phyloP scores from a whole-genome alignment of 73 alveolate genomes.

The Loxodes magnus region DNA sequence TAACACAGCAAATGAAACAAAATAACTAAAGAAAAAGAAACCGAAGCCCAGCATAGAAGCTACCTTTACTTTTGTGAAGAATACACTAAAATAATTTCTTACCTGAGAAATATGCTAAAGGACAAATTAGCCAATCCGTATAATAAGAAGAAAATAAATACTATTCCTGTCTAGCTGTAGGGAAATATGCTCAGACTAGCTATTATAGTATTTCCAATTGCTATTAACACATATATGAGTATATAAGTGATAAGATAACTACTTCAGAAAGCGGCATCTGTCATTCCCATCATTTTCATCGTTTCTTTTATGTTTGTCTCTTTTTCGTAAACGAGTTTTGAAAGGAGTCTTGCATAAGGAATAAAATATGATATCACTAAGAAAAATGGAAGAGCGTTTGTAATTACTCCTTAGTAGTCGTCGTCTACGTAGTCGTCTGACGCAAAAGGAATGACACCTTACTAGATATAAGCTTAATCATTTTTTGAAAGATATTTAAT shows the following conservation, averaged over 20 bases:
- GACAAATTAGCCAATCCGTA: conserved; percentile 48
- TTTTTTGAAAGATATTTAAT: conserved; percentile 2
- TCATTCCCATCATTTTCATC: conserved; percentile 92
- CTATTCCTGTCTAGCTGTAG: conserved; percentile 47
- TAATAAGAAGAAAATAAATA: conserved; percentile 47
- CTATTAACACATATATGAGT: neutral
- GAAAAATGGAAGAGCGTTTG: conserved; percentile 16
- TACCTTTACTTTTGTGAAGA: conserved; percentile 64
- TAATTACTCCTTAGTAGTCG: conserved; percentile 2
- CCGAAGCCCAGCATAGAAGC: conserved; percentile 64
- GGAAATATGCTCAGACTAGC: too few species aligned
- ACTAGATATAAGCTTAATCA: neutral
- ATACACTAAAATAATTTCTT: too few species aligned
- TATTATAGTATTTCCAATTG: too few species aligned
- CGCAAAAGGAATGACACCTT: conserved; percentile 10
- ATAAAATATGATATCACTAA: conserved; percentile 8
- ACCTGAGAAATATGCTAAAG: conserved; percentile 50
- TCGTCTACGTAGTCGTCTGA: conserved; percentile 16
- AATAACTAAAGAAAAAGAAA: conserved; percentile 51
- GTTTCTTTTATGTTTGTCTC: conserved; percentile 92
- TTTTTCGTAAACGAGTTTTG: conserved; percentile 47
- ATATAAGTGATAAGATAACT: neutral
- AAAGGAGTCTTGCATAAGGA: conserved; percentile 4
- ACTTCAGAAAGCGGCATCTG: conserved; percentile 6
- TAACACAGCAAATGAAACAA: conserved; percentile 45